Conservation (phyloP, 257 asterid species). For the Scutellaria minor region DNA sequence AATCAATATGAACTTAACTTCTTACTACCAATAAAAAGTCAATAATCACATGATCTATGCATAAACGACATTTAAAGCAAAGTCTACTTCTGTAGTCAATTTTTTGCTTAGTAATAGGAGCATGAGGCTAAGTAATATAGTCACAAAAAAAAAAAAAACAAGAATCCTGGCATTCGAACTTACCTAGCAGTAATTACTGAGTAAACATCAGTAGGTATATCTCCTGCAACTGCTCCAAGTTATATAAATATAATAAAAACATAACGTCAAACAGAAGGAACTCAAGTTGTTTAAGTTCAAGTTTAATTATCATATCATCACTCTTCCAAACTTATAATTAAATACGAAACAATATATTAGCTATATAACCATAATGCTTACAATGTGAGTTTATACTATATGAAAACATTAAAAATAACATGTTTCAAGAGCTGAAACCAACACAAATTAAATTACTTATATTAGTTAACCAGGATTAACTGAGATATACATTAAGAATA, state of each 20-base stretch:
- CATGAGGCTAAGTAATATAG: background rate
- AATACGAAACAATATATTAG: background rate
- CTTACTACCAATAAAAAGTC: background rate
- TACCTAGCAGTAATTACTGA: constrained; percentile 96
- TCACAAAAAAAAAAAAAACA: constrained; percentile 1
- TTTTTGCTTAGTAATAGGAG: background rate
- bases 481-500: too few species aligned
- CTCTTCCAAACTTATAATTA: constrained; percentile 14
- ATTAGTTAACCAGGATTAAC: too few species aligned
- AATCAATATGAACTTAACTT: background rate
- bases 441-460: too few species aligned
- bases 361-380: constrained; percentile 22
- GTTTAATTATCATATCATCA: constrained; percentile 3
- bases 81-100: background rate
- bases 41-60: background rate
- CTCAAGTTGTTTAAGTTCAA: background rate
- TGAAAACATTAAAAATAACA: constrained; percentile 2
- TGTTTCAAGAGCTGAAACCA: too few species aligned
- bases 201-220: constrained; percentile 96
- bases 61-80: background rate
- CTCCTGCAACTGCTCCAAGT: constrained; percentile 94
- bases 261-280: constrained; percentile 23
- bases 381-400: constrained; percentile 10
- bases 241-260: constrained; percentile 40
- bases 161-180: constrained; percentile 29